These are phyloP conservation scores for Trypethelium eluteriae DNA, from an alignment of 495 filamentous ascomycete species.

Conservation along the genomic window DNA sequence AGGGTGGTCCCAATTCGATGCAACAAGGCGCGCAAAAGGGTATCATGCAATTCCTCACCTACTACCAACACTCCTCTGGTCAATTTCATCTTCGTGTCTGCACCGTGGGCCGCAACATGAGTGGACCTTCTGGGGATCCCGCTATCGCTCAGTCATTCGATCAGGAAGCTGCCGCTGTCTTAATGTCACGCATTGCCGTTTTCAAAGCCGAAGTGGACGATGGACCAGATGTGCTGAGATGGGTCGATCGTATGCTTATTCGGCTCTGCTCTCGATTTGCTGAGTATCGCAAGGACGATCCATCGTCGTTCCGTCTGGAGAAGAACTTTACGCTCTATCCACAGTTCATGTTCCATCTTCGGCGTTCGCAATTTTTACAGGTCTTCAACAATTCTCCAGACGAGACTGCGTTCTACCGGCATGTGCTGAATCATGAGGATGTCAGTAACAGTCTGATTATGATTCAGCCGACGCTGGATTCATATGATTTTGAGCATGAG, in stretches of 20 bases:
- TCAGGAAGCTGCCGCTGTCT: constrained; percentile 92
- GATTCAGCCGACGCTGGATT: constrained; percentile 97
- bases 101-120: constrained; percentile 84
- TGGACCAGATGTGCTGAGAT: constrained; percentile 95
- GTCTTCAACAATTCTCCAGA: constrained; percentile 99
- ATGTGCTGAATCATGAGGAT: constrained; percentile 96
- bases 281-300: constrained; percentile 97
- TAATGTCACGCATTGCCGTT: constrained; percentile 97
- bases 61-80: constrained; percentile 96
- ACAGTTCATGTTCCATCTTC: constrained; percentile 99
- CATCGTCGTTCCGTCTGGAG: constrained; percentile 92
- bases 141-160: constrained; percentile 96
- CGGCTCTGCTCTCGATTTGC: constrained; percentile 92
- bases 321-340: constrained; percentile 99
- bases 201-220: constrained; percentile 99
- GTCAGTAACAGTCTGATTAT: constrained; percentile 94
- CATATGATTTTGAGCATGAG: constrained; percentile 93
- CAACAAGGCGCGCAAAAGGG: constrained; percentile 83
- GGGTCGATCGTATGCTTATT: constrained; percentile 99
- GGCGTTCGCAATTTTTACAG: constrained; percentile 94
- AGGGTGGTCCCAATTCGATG: constrained; percentile 79
- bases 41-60: constrained; percentile 97
- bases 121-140: constrained; percentile 93
- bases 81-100: constrained; percentile 95
- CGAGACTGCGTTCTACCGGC: constrained; percentile 96